Percentiles rank a stretch among this genome's conserved stretches.
phyloP scores from a whole-genome alignment of 1,284 basidiomycete species.

The Cutaneotrichosporon mucoides region DNA sequence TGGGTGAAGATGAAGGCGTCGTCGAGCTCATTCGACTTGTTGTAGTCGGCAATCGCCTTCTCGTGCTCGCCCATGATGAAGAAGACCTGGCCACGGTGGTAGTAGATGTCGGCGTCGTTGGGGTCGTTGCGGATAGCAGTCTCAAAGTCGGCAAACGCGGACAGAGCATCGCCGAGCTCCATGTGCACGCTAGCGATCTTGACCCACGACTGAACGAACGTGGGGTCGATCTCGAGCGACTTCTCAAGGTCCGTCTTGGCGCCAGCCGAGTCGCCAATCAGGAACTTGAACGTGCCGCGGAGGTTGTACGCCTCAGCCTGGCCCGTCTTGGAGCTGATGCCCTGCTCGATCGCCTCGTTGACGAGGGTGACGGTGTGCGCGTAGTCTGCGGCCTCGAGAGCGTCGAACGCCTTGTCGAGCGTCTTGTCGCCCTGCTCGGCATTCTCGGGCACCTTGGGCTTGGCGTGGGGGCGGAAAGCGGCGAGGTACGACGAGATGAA shows the following conservation, averaged over 20 bases:
- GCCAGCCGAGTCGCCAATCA: conserved; percentile 77
- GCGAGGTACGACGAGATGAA: conserved; percentile 96
- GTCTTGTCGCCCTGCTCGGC: conserved; percentile 74
- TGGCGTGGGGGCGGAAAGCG: conserved; percentile 79
- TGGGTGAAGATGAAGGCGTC: conserved; percentile 54
- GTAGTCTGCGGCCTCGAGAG: conserved; percentile 81
- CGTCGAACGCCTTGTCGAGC: conserved; percentile 72
- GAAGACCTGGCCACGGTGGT: conserved; percentile 97
- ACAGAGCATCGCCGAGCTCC: conserved; percentile 74
- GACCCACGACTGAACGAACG: conserved; percentile 85
- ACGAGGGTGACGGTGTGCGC: conserved; percentile 72
- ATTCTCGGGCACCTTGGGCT: conserved; percentile 70
- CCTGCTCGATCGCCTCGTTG: conserved; percentile 84
- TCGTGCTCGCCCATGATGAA: conserved; percentile 93
- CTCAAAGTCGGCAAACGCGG: conserved; percentile 84
- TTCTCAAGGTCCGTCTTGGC: conserved; percentile 81
- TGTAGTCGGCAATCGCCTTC: conserved; percentile 84
- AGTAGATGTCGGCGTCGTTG: conserved; percentile 93
- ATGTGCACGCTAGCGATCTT: conserved; percentile 98
- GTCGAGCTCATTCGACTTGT: conserved; percentile 78
- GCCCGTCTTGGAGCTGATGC: conserved; percentile 69
- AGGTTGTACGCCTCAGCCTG: conserved; percentile 88
- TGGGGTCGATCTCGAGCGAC: conserved; percentile 68
- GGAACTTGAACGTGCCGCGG: conserved; percentile 95
- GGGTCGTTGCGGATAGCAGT: conserved; percentile 78